These are phyloP conservation scores for Lentinula boryana DNA, from an alignment of 768 basidiomycete genomes.

Conservation along the genomic window DNA sequence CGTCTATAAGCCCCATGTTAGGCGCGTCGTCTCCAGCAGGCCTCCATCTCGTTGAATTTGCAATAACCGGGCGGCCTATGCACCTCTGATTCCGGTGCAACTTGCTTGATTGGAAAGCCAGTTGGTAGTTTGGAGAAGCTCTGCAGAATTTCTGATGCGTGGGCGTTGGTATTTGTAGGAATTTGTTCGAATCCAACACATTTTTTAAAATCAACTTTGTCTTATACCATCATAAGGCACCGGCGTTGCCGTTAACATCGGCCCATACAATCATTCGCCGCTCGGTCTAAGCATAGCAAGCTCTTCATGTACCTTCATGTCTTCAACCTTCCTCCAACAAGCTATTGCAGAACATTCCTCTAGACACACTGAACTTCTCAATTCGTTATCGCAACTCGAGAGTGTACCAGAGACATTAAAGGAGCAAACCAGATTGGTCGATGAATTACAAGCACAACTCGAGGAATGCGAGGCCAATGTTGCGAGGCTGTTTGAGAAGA, in stretches of 20 bases:
- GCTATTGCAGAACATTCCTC: slow-evolving; percentile 2
- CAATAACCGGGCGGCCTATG: too few relatives aligned
- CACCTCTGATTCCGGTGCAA: too few relatives aligned
- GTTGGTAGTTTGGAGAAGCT: too few relatives aligned
- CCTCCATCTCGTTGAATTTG: too few relatives aligned
- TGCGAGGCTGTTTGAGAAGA: slow-evolving; percentile 1
- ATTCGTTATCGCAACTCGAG: background rate
- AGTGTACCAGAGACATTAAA: background rate
- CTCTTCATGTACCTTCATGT: slow-evolving; percentile 3
- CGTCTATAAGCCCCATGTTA: too few relatives aligned
- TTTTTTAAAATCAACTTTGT: too few relatives aligned
- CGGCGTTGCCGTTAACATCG: background rate
- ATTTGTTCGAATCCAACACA: too few relatives aligned
- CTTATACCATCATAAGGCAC: background rate
- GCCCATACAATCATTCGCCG: background rate
- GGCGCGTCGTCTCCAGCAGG: too few relatives aligned
- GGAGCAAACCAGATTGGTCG: background rate
- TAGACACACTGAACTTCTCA: slow-evolving; percentile 1
- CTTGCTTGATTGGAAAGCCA: too few relatives aligned
- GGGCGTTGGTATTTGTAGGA: too few relatives aligned
- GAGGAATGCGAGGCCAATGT: slow-evolving; percentile 4
- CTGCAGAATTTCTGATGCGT: too few relatives aligned
- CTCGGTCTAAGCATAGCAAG: background rate
- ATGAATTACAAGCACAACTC: background rate
- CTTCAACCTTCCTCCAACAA: slow-evolving; percentile 4